Conservation (phyloP, 331 rosid genomes). For the Acacia pycnantha region DNA sequence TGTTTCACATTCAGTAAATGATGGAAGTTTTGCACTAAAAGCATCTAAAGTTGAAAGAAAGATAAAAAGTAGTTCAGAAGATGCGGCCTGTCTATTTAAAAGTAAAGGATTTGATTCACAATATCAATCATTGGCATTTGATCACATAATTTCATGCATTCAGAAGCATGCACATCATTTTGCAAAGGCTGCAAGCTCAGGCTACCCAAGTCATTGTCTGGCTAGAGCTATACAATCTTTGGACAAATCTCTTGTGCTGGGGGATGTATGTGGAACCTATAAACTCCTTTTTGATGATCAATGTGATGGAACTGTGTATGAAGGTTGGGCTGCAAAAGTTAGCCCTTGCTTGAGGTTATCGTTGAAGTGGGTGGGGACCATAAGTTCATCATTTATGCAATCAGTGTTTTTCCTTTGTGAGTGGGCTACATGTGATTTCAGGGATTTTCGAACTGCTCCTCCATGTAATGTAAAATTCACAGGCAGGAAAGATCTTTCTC, state of each 20-base stretch:
- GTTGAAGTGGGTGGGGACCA: constrained; percentile 68
- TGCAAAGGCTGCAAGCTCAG: constrained; percentile 67
- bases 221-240: constrained; percentile 76
- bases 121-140: constrained; percentile 70
- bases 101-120: constrained; percentile 66
- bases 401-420: constrained; percentile 89
- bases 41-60: constrained; percentile 58
- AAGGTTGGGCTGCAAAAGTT: constrained; percentile 71
- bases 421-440: constrained; percentile 93
- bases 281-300: constrained; percentile 72
- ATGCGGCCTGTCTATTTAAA: constrained; percentile 42
- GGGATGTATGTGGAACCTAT: constrained; percentile 61
- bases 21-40: constrained; percentile 60
- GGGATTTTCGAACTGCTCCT: constrained; percentile 70
- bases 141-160: constrained; percentile 60
- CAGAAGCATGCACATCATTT: constrained; percentile 63
- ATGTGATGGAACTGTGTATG: constrained; percentile 55
- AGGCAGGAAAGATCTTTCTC: constrained; percentile 80
- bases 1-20: constrained; percentile 59
- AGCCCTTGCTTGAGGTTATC: constrained; percentile 79
- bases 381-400: constrained; percentile 54
- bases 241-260: constrained; percentile 72
- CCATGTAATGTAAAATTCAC: constrained; percentile 69
- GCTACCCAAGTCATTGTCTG: constrained; percentile 61
- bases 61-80: constrained; percentile 52